Conservation (phyloP, 805 yeast genomes). For the Candida gorgasii region DNA sequence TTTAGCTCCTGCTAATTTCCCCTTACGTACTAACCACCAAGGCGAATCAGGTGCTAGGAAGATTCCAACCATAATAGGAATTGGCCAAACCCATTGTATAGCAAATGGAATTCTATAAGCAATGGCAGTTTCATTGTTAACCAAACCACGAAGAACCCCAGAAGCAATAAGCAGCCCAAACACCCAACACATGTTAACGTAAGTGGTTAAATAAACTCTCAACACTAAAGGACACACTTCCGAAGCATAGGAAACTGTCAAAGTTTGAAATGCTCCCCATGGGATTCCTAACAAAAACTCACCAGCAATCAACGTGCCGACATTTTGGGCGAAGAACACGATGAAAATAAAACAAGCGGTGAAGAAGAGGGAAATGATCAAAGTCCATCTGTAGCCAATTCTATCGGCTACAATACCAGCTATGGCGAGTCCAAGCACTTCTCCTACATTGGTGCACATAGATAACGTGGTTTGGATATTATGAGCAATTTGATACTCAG, state of each 20-base stretch:
- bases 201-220: constrained; percentile 50
- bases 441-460: constrained; percentile 38
- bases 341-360: constrained; percentile 44
- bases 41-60: constrained; percentile 58
- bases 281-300: constrained; percentile 47
- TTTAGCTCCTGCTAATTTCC: constrained; percentile 44
- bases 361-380: constrained; percentile 27
- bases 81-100: constrained; percentile 61
- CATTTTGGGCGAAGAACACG: constrained; percentile 45
- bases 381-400: constrained; percentile 46
- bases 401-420: constrained; percentile 47
- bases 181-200: constrained; percentile 53
- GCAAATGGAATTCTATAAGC: constrained; percentile 58
- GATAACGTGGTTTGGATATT: constrained; percentile 38
- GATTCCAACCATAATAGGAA: constrained; percentile 44
- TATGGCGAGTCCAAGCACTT: constrained; percentile 45
- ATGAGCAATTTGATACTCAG: constrained; percentile 31
- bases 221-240: constrained; percentile 56
- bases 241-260: constrained; percentile 55
- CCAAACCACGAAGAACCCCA: constrained; percentile 47
- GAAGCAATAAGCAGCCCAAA: constrained; percentile 57
- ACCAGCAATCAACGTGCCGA: constrained; percentile 41
- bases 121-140: constrained; percentile 24
- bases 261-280: constrained; percentile 56
- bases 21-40: constrained; percentile 51